Evolutionary conservation across 2,329 filamentous ascomycete genomes (phyloP), one percentile per base, ranked within the genome.

Genomic region (Thelonectria blattea): DNA sequence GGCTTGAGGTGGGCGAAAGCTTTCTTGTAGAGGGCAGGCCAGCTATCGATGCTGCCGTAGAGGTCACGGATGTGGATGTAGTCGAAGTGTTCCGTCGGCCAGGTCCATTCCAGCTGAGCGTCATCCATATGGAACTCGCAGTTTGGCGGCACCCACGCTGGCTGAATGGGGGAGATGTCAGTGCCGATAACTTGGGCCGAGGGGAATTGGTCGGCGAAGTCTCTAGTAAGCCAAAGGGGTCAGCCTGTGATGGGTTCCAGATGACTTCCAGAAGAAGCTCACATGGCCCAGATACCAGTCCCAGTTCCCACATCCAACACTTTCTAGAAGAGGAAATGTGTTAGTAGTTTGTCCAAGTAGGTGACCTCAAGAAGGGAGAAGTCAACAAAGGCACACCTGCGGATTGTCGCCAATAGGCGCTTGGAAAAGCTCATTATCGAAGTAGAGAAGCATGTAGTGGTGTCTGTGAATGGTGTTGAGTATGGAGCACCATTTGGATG

Each of bases 361-460:
- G 20, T 48, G 27, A 30, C 27, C 8, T 18, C 32, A 14, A 39
- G 18, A 24, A 34, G 39, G 39, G 27, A 20, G 30, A 20, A 10
- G 39, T n/a, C 14, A 48, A 10, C 12, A 8, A 22, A 18, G 15
- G 27, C 58, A 34, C 20, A 50, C 61, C 53, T 64, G 62, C 20
- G 52, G 56, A 20, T 56, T 55, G 39, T 50, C 10, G 27, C 56
- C 34, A 15, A 64, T 60, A 2, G 62, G 62, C 30, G 62, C 59
- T 55, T 64, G 62, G 27, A 62, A 62, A 14, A 64, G 62, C 41
- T 62, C 39, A 43, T 64, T 64, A 20, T 64, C 60, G 17, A 64
- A 64, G 41, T 62, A 60, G 17, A 64, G 62, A 48, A 64, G 60
- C 9, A 64, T 56, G 18, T 64, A 64, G 56, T 64, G 62, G 52